phyloP scores from a whole-genome alignment of 768 basidiomycete genomes.

The Peribolospora baueri region DNA sequence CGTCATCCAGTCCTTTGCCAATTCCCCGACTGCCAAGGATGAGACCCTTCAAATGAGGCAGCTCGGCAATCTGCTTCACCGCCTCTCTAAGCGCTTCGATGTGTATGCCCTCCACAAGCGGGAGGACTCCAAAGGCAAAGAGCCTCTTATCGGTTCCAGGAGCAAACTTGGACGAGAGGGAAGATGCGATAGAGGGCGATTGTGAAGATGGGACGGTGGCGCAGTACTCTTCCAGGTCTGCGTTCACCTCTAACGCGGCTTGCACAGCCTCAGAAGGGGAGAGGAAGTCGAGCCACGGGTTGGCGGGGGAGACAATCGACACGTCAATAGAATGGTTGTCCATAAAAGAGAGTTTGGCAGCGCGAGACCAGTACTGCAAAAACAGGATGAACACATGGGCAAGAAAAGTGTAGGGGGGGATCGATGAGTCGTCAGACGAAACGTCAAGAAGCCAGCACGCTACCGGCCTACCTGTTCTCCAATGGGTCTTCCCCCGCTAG shows the following conservation, averaged over 20 bases:
- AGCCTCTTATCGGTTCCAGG: constrained; percentile 31
- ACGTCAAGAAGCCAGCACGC: neutral
- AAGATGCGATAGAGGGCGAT: constrained; percentile 13
- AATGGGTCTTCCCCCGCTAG: constrained; percentile 25
- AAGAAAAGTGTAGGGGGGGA: neutral
- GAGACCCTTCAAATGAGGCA: constrained; percentile 45
- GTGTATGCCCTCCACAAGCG: constrained; percentile 44
- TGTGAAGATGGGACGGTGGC: constrained; percentile 29
- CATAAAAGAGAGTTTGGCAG: constrained; percentile 66
- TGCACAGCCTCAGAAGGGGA: constrained; percentile 37
- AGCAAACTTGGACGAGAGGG: constrained; percentile 1
- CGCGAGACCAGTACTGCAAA: constrained; percentile 44
- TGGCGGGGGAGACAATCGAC: constrained; percentile 32
- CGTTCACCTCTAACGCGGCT: constrained; percentile 47
- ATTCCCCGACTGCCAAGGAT: constrained; percentile 62
- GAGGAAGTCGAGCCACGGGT: constrained; percentile 80
- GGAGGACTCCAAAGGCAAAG: constrained; percentile 64
- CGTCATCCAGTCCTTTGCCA: constrained; percentile 60
- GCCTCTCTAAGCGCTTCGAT: constrained; percentile 34
- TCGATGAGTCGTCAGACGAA: neutral
- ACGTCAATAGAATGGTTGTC: constrained; percentile 53
- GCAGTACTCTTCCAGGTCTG: constrained; percentile 56
- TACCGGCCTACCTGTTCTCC: constrained; percentile 45
- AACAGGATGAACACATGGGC: neutral
- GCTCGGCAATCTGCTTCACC: constrained; percentile 37